These are phyloP conservation scores for Sisymbrium irio DNA, from an alignment of 345 rosid genomes.

Conservation along the genomic window DNA sequence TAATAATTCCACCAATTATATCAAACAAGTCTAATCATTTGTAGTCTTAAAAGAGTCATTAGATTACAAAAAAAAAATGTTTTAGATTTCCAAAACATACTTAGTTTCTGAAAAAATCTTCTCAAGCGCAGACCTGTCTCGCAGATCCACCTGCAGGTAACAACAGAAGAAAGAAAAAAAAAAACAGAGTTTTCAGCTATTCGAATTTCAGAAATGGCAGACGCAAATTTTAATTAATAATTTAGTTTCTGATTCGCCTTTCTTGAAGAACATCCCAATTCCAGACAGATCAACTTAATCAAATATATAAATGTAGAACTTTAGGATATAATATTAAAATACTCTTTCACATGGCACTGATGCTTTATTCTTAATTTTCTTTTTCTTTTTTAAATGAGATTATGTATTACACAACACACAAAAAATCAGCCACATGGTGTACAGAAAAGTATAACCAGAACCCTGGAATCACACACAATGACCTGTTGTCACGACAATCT, in stretches of 20 bases:
- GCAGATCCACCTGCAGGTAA: constrained; percentile 70
- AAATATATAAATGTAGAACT: background rate
- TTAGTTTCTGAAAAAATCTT: constrained; percentile 59
- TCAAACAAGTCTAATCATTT: constrained; percentile 9
- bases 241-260: background rate
- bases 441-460: background rate
- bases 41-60: background rate
- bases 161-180: background rate
- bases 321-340: constrained; percentile 2
- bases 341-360: constrained; percentile 27
- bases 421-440: constrained; percentile 20
- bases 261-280: constrained; percentile 12
- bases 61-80: background rate
- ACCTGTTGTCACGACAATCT: background rate
- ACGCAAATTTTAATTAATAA: background rate
- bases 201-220: constrained; percentile 6
- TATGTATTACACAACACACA: constrained; percentile 7
- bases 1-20: constrained; percentile 20
- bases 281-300: constrained; percentile 24
- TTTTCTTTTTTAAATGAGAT: background rate
- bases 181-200: background rate
- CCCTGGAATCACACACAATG: constrained; percentile 10
- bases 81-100: constrained; percentile 36
- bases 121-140: constrained; percentile 79
- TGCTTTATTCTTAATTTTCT: no score